Percentiles rank a stretch among this genome's conserved stretches.
These are phyloP conservation scores for Cavenderia fasciculata DNA, from an alignment of 78 protist species.

Conservation along the genomic window DNA sequence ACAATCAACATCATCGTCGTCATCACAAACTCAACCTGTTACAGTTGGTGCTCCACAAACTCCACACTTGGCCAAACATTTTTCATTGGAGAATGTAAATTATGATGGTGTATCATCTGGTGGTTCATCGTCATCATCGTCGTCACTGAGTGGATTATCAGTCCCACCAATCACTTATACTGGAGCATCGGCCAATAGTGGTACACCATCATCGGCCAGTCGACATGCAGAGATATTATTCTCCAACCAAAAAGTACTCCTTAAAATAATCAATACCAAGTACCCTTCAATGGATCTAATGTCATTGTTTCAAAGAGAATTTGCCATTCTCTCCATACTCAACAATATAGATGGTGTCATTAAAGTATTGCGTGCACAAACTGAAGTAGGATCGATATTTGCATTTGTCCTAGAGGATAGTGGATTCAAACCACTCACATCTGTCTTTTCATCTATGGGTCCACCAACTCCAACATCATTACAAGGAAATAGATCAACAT, in stretches of 20 bases:
- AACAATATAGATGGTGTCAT: conserved; percentile 27
- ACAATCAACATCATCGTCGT: not conserved
- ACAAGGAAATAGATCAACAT: not conserved
- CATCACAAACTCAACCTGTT: not conserved
- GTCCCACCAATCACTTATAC: no score
- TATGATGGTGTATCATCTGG: not conserved
- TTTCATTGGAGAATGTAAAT: not conserved
- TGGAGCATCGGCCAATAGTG: no score
- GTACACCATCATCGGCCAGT: no score
- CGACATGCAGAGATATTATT: conserved; percentile 11
- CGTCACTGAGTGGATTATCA: not conserved
- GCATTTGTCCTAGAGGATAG: conserved; percentile 40
- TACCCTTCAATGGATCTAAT: conserved; percentile 40
- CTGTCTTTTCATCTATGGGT: not conserved
- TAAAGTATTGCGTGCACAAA: conserved; percentile 30
- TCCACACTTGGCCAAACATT: no score
- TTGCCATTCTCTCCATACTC: conserved; percentile 9
- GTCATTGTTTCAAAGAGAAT: conserved; percentile 41
- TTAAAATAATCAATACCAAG: conserved; percentile 30
- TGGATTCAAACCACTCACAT: conserved; percentile 43
- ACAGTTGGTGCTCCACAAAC: no score
- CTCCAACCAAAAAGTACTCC: conserved; percentile 14
- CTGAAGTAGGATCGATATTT: conserved; percentile 31
- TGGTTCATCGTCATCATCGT: not conserved
- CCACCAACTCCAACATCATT: not conserved